A percentile compares a stretch with the other conserved stretches of the same genome.
Evolutionary conservation across 192 early-diverging fungal species (phyloP).

Genomic region (Backusella tuberculispora): DNA sequence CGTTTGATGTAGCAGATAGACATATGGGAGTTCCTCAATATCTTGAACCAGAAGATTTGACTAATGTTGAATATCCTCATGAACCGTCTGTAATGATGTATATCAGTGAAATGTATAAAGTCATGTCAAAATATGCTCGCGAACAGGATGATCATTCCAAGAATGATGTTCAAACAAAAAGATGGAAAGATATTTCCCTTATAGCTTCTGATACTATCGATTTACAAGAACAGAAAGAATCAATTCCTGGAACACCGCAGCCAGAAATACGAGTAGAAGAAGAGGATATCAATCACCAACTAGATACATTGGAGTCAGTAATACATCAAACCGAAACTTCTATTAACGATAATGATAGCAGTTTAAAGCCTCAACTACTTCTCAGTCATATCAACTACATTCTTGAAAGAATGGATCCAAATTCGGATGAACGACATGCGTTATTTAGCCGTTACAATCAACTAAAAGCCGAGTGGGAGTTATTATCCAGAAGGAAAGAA

Average conservation of each 20-base stretch:
- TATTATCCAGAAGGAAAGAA: neutral
- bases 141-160: conserved; percentile 28
- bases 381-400: conserved; percentile 4
- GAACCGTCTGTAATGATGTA: conserved; percentile 60
- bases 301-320: neutral
- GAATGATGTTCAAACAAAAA: neutral
- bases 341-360: neutral
- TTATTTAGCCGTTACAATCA: conserved; percentile 13
- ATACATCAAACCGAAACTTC: neutral
- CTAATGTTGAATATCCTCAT: conserved; percentile 54
- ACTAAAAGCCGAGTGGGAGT: conserved; percentile 16
- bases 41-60: conserved; percentile 49
- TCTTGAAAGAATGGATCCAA: neutral
- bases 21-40: conserved; percentile 47
- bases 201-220: neutral
- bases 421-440: conserved; percentile 15
- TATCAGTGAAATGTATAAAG: conserved; percentile 51
- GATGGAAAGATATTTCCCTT: conserved; percentile 6
- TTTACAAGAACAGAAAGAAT: neutral
- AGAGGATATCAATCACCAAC: neutral
- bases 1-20: conserved; percentile 47
- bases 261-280: neutral
- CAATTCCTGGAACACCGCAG: neutral
- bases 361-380: neutral
- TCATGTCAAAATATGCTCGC: conserved; percentile 41